Evolutionary conservation across 495 filamentous ascomycete genomes (phyloP).

Genomic region (Hypoxylon lienhwacheense): DNA sequence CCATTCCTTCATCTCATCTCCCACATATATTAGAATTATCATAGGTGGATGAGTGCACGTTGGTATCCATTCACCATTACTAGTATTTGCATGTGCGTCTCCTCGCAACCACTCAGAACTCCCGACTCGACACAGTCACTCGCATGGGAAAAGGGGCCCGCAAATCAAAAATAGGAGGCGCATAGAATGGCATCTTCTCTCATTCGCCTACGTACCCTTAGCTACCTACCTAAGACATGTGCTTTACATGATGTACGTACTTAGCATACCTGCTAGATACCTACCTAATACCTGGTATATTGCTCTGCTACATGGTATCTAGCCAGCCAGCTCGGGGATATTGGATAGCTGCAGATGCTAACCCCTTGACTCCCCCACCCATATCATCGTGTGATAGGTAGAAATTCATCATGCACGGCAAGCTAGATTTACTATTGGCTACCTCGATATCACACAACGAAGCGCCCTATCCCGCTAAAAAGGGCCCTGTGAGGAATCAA

Average conservation of each 20-base stretch:
- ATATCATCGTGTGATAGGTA: conserved; percentile 31
- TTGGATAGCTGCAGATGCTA: conserved; percentile 28
- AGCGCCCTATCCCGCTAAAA: conserved; percentile 34
- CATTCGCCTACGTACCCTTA: conserved; percentile 3
- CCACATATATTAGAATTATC: conserved; percentile 13
- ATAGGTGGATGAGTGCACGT: conserved; percentile 13
- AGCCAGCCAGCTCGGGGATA: conserved; percentile 22
- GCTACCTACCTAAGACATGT: no score
- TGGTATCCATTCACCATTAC: conserved; percentile 5
- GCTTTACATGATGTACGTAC: no score
- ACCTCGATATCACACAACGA: conserved; percentile 25
- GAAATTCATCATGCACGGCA: conserved; percentile 22
- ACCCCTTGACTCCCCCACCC: conserved; percentile 17
- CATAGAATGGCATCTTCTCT: neutral
- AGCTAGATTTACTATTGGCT: conserved; percentile 26
- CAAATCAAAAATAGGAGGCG: conserved; percentile 18
- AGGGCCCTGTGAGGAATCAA: neutral
- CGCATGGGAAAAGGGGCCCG: conserved; percentile 10
- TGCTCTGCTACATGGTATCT: conserved; percentile 7
- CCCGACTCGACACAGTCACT: conserved; percentile 8
- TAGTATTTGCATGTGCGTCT: conserved; percentile 15
- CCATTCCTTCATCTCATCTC: conserved; percentile 24
- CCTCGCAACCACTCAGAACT: conserved; percentile 15
- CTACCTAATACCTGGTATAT: neutral
- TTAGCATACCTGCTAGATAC: neutral